Conservation (phyloP, 2,329 filamentous ascomycete genomes). For the Scopulariopsis brevicaulis region DNA sequence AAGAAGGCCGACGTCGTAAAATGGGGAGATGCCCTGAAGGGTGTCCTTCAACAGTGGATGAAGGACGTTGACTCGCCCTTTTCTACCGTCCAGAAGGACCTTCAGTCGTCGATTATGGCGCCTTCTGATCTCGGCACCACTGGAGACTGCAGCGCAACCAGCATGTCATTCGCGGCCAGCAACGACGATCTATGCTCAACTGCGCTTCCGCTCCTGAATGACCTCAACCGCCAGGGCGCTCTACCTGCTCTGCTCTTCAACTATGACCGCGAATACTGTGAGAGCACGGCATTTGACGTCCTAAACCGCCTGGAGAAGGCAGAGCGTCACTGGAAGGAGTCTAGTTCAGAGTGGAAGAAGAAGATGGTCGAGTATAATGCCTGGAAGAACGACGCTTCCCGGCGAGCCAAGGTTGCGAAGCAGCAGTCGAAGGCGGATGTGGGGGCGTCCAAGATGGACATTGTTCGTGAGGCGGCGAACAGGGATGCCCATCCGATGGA, state of each 20-base stretch:
- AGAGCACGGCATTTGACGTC: conserved; percentile 41
- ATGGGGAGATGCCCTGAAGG: conserved; percentile 55
- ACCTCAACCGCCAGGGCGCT: conserved; percentile 51
- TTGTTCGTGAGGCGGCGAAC: conserved; percentile 33
- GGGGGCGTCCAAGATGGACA: conserved; percentile 10
- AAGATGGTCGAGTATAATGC: conserved; percentile 40
- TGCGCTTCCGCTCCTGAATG: conserved; percentile 40
- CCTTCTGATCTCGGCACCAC: conserved; percentile 6
- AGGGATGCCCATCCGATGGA: conserved; percentile 45
- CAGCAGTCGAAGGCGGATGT: conserved; percentile 20
- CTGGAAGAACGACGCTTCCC: conserved; percentile 40
- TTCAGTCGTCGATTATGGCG: conserved; percentile 13
- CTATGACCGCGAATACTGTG: conserved; percentile 57
- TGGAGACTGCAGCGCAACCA: not conserved
- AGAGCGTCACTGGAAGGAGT: conserved; percentile 38
- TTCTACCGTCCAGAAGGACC: conserved; percentile 29
- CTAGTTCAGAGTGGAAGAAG: conserved; percentile 46
- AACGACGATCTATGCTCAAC: not conserved
- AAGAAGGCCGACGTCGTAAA: conserved; percentile 53
- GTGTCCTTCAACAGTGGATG: conserved; percentile 49
- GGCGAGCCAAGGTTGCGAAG: conserved; percentile 41
- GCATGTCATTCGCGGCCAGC: not conserved
- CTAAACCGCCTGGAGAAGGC: conserved; percentile 31
- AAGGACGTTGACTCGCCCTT: conserved; percentile 31
- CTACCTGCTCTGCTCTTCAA: conserved; percentile 70